A percentile compares a stretch with the other conserved stretches of the same genome.
phyloP scores from a whole-genome alignment of 371 early-diverging fungal species.

The Mucor racemosus region DNA sequence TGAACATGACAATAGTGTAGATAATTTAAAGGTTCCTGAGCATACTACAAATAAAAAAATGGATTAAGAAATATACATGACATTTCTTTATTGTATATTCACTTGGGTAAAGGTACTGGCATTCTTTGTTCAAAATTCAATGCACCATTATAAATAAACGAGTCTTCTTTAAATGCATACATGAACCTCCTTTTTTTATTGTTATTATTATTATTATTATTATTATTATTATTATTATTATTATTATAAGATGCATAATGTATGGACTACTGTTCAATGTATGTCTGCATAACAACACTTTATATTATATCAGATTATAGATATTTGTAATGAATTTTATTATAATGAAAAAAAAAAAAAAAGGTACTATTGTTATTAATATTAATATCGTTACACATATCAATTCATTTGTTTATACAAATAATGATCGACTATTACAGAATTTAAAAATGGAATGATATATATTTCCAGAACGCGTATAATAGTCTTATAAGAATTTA shows the following conservation, averaged over 20 bases:
- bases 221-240: too few species aligned
- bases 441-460: background rate
- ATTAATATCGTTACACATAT: background rate
- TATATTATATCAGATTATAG: background rate
- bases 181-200: background rate
- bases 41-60: background rate
- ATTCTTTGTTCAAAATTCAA: background rate
- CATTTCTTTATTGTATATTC: too few species aligned
- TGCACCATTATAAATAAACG: background rate
- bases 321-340: background rate
- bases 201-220: too few species aligned
- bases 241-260: background rate
- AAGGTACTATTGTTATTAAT: background rate
- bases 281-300: background rate
- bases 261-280: background rate
- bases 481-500: background rate
- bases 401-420: background rate
- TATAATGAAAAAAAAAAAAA: too few species aligned
- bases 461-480: background rate
- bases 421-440: background rate
- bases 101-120: background rate
- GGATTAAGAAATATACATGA: background rate
- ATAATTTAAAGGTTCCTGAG: background rate
- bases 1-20: constrained; percentile 3
- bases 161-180: background rate